A percentile compares a stretch with the other conserved stretches of the same genome.
These are phyloP conservation scores for Suhomyces tanzawaensis DNA, from an alignment of 805 yeast genomes.

Conservation along the genomic window DNA sequence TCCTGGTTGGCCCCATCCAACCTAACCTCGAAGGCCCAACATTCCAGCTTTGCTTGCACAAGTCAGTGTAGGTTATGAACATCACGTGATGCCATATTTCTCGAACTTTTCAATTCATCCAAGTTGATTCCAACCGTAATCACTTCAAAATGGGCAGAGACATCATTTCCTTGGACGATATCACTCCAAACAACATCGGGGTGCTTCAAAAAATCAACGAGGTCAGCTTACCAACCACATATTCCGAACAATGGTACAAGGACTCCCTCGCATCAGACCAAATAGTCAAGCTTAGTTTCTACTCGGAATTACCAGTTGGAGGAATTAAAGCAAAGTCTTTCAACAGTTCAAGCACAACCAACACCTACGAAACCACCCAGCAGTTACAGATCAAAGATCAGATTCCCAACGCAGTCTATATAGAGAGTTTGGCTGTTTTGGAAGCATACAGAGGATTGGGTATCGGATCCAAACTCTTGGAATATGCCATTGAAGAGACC, in stretches of 20 bases:
- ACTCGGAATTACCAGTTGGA: slow-evolving; percentile 79
- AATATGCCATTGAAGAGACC: slow-evolving; percentile 56
- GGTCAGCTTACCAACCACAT: slow-evolving; percentile 49
- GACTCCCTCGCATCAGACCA: slow-evolving; percentile 48
- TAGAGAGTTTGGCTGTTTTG: slow-evolving; percentile 68
- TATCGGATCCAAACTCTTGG: slow-evolving; percentile 58
- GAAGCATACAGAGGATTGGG: slow-evolving; percentile 60
- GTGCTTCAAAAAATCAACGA: slow-evolving; percentile 55
- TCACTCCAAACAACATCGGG: slow-evolving; percentile 60
- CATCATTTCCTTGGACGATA: slow-evolving; percentile 51
- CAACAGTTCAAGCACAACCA: slow-evolving; percentile 40
- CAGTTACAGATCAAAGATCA: slow-evolving; percentile 20
- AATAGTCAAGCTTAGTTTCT: slow-evolving; percentile 59
- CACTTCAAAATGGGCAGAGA: slow-evolving; percentile 35
- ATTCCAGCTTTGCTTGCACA: too few relatives aligned
- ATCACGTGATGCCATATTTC: background rate
- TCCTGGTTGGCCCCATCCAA: too few relatives aligned
- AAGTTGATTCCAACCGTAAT: background rate
- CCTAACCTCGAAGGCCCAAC: too few relatives aligned
- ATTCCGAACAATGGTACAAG: slow-evolving; percentile 51
- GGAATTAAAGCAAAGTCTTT: slow-evolving; percentile 58
- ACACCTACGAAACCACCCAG: slow-evolving; percentile 24
- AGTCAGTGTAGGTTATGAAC: too few relatives aligned
- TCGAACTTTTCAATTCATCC: background rate
- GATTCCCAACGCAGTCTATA: slow-evolving; percentile 54